Evolutionary conservation across 177 flowering plant species (phyloP).

Genomic region (Vitis hybrid): DNA sequence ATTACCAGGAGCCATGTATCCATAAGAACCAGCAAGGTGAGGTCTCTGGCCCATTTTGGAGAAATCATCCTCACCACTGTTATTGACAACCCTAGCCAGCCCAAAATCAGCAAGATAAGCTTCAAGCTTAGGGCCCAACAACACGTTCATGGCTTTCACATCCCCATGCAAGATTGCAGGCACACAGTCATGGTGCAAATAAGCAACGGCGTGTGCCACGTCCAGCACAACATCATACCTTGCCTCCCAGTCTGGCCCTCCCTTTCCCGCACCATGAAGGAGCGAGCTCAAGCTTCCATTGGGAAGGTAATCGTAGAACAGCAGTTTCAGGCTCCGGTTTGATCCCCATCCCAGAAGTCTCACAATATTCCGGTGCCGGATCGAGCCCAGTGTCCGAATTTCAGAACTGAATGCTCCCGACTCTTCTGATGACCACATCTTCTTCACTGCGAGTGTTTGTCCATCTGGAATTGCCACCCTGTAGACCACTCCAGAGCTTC

Average conservation of each 20-base stretch:
- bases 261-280: slow-evolving; percentile 61
- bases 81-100: slow-evolving; percentile 53
- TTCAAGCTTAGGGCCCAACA: slow-evolving; percentile 60
- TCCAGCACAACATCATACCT: slow-evolving; percentile 71
- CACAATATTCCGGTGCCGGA: slow-evolving; percentile 77
- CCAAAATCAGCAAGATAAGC: slow-evolving; percentile 89
- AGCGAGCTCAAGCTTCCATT: slow-evolving; percentile 85
- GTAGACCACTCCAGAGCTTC: slow-evolving; percentile 97
- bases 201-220: slow-evolving; percentile 79
- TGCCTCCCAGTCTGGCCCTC: slow-evolving; percentile 75
- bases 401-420: slow-evolving; percentile 75
- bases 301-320: slow-evolving; percentile 83
- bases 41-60: slow-evolving; percentile 43
- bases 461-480: slow-evolving; percentile 62
- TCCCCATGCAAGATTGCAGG: slow-evolving; percentile 89
- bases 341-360: slow-evolving; percentile 78
- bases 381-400: slow-evolving; percentile 67
- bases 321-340: slow-evolving; percentile 52
- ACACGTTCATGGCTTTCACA: slow-evolving; percentile 85
- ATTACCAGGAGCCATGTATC: slow-evolving; percentile 94
- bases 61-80: slow-evolving; percentile 20
- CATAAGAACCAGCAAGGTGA: slow-evolving; percentile 83
- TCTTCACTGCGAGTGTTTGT: slow-evolving; percentile 79
- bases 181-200: slow-evolving; percentile 87
- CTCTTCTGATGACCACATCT: slow-evolving; percentile 83